A percentile compares a stretch with the other conserved stretches of the same genome.
Evolutionary conservation across 2,329 filamentous ascomycete genomes (phyloP).

Genomic region (Fusarium brevicatenulatum): DNA sequence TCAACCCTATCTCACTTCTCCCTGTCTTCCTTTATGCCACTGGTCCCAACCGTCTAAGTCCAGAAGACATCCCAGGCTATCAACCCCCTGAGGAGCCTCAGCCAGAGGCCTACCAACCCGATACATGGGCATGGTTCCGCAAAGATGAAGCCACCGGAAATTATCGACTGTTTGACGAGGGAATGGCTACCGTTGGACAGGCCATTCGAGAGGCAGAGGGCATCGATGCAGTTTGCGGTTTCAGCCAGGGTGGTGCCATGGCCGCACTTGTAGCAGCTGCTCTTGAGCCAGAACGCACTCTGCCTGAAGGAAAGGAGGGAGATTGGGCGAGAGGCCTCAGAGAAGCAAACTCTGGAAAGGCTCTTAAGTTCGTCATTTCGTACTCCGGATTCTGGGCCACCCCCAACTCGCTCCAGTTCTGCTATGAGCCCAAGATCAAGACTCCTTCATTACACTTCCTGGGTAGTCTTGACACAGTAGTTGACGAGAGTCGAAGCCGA

Average conservation of each 20-base stretch:
- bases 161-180: slow-evolving; percentile 77
- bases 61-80: slow-evolving; percentile 77
- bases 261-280: slow-evolving; percentile 78
- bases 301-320: slow-evolving; percentile 44
- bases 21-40: slow-evolving; percentile 74
- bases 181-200: slow-evolving; percentile 70
- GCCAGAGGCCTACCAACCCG: slow-evolving; percentile 62
- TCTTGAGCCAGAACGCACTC: slow-evolving; percentile 63
- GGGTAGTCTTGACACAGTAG: slow-evolving; percentile 86
- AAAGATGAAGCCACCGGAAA: slow-evolving; percentile 69
- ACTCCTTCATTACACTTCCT: slow-evolving; percentile 86
- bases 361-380: slow-evolving; percentile 75
- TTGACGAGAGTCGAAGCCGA: slow-evolving; percentile 78
- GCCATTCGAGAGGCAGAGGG: slow-evolving; percentile 71
- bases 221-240: slow-evolving; percentile 83
- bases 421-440: slow-evolving; percentile 76
- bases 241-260: slow-evolving; percentile 81
- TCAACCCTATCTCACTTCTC: slow-evolving; percentile 66
- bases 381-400: slow-evolving; percentile 82
- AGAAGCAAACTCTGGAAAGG: slow-evolving; percentile 57
- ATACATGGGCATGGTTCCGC: slow-evolving; percentile 87
- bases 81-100: slow-evolving; percentile 54
- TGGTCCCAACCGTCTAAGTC: slow-evolving; percentile 70
- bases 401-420: slow-evolving; percentile 67
- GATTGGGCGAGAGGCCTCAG: slow-evolving; percentile 59